Percentiles rank a stretch among this genome's conserved stretches.
These are phyloP conservation scores for Vicia faba DNA, from an alignment of 306 rosid species.

Conservation along the genomic window DNA sequence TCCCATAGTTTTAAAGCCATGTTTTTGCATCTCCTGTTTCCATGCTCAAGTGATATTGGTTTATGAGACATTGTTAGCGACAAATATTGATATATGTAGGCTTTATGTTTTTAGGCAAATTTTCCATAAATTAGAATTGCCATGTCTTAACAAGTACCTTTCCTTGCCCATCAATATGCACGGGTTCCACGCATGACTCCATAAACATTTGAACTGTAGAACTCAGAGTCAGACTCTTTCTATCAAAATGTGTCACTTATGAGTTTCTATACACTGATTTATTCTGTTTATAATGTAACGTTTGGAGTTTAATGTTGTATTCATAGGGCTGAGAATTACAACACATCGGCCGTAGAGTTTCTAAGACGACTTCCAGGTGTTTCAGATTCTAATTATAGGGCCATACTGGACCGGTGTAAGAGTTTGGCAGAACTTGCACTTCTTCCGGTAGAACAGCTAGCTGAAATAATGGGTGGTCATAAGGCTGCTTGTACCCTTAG, in stretches of 20 bases:
- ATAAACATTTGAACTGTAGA: background rate
- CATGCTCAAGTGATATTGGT: conserved; percentile 9
- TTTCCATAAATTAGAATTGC: conserved; percentile 22
- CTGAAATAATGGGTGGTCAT: conserved; percentile 85
- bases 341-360: conserved; percentile 90
- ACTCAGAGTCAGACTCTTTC: background rate
- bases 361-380: conserved; percentile 94
- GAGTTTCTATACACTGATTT: conserved; percentile 10
- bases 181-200: conserved; percentile 2
- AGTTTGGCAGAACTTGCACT: conserved; percentile 91
- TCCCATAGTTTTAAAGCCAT: conserved; percentile 2
- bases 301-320: conserved; percentile 27
- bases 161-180: background rate
- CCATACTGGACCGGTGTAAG: conserved; percentile 84
- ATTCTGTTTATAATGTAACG: conserved; percentile 8
- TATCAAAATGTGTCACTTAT: conserved; percentile 14
- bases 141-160: conserved; percentile 17
- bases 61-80: background rate
- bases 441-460: conserved; percentile 76
- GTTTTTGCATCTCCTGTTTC: conserved; percentile 1
- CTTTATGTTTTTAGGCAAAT: conserved; percentile 9
- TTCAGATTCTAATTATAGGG: conserved; percentile 84
- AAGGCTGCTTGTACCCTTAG: conserved; percentile 92
- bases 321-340: conserved; percentile 91
- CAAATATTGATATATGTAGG: conserved; percentile 17